Conservation (phyloP, 2,329 filamentous ascomycete genomes). For the Colletotrichum endophyticum region DNA sequence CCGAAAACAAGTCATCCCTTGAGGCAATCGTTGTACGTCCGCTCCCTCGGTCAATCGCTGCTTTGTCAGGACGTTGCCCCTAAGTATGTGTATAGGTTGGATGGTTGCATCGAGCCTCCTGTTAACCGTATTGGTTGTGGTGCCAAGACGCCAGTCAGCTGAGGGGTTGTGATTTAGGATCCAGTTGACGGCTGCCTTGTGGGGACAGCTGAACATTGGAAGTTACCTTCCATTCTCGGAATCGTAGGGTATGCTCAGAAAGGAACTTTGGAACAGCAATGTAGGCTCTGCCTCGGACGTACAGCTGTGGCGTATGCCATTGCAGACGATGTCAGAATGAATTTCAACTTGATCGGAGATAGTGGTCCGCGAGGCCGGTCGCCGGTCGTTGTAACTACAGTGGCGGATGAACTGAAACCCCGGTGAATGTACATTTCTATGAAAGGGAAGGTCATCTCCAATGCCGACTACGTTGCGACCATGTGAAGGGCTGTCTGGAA, state of each 20-base stretch:
- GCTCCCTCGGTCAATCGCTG: neutral
- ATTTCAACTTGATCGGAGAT: neutral
- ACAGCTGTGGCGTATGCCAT: neutral
- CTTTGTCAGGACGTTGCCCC: neutral
- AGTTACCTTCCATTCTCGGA: neutral
- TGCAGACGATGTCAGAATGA: neutral
- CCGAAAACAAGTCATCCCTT: neutral
- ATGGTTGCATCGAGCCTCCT: neutral
- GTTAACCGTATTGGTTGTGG: neutral
- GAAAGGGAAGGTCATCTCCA: too few species aligned
- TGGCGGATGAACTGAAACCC: too few species aligned
- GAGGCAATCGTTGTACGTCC: neutral
- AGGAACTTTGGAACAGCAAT: neutral
- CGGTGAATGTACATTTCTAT: too few species aligned
- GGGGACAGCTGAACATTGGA: neutral
- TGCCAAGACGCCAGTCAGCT: neutral
- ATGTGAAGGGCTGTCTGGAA: too few species aligned
- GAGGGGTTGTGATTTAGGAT: neutral
- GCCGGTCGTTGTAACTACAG: neutral
- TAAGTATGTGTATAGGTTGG: neutral
- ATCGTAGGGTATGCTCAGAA: neutral
- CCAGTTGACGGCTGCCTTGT: neutral
- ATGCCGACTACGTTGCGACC: too few species aligned
- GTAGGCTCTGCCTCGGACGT: neutral
- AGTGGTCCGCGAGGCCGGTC: neutral